Percentiles rank a stretch among this genome's conserved stretches.
These are phyloP conservation scores for Coelastrella sp. DNA, from an alignment of 139 green algal genomes.

Conservation along the genomic window DNA sequence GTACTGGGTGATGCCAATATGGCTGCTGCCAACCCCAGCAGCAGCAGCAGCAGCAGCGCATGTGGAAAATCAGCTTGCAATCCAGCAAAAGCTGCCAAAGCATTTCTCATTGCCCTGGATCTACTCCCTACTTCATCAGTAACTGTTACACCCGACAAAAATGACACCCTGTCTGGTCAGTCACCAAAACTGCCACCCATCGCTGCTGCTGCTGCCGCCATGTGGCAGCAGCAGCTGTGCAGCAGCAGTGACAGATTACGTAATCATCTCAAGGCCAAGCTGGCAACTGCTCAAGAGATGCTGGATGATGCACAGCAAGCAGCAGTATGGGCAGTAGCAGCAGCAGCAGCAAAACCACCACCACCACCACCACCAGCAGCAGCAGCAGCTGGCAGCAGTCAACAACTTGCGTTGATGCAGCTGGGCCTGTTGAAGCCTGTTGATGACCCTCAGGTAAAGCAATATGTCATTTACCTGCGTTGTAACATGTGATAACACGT, in stretches of 20 bases:
- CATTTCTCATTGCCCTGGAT: constrained; percentile 1
- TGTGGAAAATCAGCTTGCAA: not conserved
- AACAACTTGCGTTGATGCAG: not conserved
- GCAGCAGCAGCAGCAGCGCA: constrained; percentile 24
- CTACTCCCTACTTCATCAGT: not conserved
- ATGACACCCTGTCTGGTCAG: too few species aligned
- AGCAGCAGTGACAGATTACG: not conserved
- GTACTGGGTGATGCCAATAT: constrained; percentile 1
- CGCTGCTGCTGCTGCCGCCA: not conserved
- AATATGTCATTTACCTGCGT: too few species aligned
- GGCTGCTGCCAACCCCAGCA: constrained; percentile 5
- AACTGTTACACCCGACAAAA: not conserved
- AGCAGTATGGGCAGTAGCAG: not conserved
- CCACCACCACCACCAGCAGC: not conserved
- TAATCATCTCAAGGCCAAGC: not conserved
- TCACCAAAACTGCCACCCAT: not conserved
- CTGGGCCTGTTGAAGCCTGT: not conserved
- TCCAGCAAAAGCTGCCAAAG: not conserved
- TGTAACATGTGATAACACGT: too few species aligned
- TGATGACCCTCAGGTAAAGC: not conserved
- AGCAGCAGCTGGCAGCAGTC: not conserved
- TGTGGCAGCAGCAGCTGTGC: not conserved
- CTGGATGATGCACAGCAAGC: constrained; percentile 13
- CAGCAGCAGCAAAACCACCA: not conserved
- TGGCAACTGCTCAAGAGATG: constrained; percentile 12